phyloP scores from a whole-genome alignment of 192 early-diverging fungal species.

The Gonapodya prolifera region DNA sequence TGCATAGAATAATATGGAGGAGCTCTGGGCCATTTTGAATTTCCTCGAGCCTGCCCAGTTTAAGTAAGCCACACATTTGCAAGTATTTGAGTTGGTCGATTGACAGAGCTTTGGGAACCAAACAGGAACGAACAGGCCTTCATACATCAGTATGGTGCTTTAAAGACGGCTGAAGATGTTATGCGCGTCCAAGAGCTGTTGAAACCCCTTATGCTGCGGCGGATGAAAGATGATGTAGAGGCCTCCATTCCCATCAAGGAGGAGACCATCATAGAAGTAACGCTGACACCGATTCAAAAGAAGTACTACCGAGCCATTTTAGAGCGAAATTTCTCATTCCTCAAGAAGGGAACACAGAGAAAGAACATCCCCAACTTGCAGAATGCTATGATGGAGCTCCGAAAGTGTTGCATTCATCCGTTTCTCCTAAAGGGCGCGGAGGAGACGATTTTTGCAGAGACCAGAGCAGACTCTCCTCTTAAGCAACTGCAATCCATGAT shows the following conservation, averaged over 20 bases:
- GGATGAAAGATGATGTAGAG: slow-evolving; percentile 84
- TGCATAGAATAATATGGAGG: slow-evolving; percentile 44
- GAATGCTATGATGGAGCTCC: slow-evolving; percentile 80
- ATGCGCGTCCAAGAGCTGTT: slow-evolving; percentile 60
- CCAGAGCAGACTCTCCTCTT: slow-evolving; percentile 35
- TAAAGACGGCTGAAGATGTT: slow-evolving; percentile 61
- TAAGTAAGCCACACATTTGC: slow-evolving; percentile 15
- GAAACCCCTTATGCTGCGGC: slow-evolving; percentile 73
- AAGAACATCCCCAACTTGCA: slow-evolving; percentile 59
- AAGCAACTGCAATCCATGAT: slow-evolving; percentile 57
- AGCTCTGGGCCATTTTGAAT: slow-evolving; percentile 68
- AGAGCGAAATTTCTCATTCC: slow-evolving; percentile 66
- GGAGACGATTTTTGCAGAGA: slow-evolving; percentile 58
- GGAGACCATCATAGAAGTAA: slow-evolving; percentile 80
- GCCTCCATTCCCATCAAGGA: slow-evolving; percentile 78
- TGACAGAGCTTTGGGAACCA: neutral
- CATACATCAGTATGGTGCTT: slow-evolving; percentile 50
- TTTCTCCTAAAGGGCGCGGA: slow-evolving; percentile 71
- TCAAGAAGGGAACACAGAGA: slow-evolving; percentile 60
- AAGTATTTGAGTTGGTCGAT: neutral
- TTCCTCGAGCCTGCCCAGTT: slow-evolving; percentile 69
- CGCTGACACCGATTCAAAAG: slow-evolving; percentile 72
- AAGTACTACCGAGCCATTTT: slow-evolving; percentile 76
- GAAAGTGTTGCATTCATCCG: slow-evolving; percentile 83
- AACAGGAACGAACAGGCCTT: slow-evolving; percentile 49